These are phyloP conservation scores for Candida michaelii DNA, from an alignment of 805 yeast species.

Conservation along the genomic window DNA sequence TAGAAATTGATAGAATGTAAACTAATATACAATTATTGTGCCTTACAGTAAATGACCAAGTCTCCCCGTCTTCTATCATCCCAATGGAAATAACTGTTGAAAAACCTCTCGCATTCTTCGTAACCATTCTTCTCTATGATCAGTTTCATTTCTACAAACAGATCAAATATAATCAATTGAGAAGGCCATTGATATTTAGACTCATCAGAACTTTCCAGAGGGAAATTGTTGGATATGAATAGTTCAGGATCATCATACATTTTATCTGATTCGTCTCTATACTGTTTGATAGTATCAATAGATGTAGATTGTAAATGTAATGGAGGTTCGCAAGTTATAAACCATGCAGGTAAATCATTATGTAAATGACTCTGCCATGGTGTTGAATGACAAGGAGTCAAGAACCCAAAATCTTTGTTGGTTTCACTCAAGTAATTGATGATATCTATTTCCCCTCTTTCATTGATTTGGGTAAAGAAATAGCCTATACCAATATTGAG, in stretches of 20 bases:
- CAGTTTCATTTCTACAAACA: constrained; percentile 48
- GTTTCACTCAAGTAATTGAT: constrained; percentile 46
- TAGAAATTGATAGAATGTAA: too few species aligned
- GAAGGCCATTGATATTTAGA: constrained; percentile 56
- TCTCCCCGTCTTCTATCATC: constrained; percentile 80
- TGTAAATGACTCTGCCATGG: constrained; percentile 91
- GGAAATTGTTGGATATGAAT: constrained; percentile 59
- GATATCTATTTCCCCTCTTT: constrained; percentile 79
- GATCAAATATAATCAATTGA: constrained; percentile 71
- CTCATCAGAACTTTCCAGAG: constrained; percentile 20
- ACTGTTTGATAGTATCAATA: constrained; percentile 33
- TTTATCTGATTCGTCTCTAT: constrained; percentile 84
- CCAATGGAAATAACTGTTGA: constrained; percentile 85
- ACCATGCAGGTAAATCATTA: constrained; percentile 56
- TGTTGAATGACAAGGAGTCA: constrained; percentile 96
- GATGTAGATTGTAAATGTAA: constrained; percentile 32
- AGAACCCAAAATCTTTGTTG: constrained; percentile 64
- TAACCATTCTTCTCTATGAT: constrained; percentile 46
- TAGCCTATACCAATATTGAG: constrained; percentile 44
- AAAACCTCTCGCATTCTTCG: constrained; percentile 51
- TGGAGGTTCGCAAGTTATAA: constrained; percentile 92
- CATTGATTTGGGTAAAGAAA: constrained; percentile 69
- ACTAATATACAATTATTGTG: too few species aligned
- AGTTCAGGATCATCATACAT: constrained; percentile 65
- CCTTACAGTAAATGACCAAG: constrained; percentile 5